These are phyloP conservation scores for Blumeria hordei DNA, from an alignment of 2,329 filamentous ascomycete species.

Conservation along the genomic window DNA sequence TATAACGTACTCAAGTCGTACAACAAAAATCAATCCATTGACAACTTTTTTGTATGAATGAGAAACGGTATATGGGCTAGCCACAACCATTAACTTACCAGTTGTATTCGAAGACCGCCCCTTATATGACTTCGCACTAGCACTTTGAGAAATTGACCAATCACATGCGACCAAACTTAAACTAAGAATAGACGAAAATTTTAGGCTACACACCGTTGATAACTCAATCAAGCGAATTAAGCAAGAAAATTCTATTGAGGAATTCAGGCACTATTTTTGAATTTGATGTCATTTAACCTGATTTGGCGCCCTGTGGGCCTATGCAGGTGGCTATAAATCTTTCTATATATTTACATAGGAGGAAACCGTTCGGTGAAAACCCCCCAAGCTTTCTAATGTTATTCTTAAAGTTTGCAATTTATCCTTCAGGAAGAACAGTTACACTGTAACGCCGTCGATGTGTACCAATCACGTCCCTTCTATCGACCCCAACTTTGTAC, in stretches of 20 bases:
- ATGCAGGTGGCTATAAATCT: no score
- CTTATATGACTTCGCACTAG: neutral
- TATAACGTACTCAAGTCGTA: neutral
- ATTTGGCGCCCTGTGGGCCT: no score
- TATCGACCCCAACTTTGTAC: no score
- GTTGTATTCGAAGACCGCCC: neutral
- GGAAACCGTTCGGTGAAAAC: no score
- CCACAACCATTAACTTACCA: no score
- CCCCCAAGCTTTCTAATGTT: no score
- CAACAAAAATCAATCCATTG: neutral
- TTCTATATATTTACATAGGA: no score
- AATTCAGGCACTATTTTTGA: neutral
- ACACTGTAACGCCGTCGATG: no score
- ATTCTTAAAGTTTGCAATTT: no score
- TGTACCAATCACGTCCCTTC: no score
- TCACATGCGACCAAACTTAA: conserved; percentile 1
- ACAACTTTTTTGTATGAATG: neutral
- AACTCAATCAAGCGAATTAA: neutral
- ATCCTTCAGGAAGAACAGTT: no score
- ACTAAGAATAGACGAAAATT: neutral
- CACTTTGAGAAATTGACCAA: neutral
- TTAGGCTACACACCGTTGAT: neutral
- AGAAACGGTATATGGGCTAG: neutral
- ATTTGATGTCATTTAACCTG: no score
- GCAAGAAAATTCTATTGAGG: neutral